phyloP scores from a whole-genome alignment of 345 rosid species.

The Eucalyptus erythrocorys region DNA sequence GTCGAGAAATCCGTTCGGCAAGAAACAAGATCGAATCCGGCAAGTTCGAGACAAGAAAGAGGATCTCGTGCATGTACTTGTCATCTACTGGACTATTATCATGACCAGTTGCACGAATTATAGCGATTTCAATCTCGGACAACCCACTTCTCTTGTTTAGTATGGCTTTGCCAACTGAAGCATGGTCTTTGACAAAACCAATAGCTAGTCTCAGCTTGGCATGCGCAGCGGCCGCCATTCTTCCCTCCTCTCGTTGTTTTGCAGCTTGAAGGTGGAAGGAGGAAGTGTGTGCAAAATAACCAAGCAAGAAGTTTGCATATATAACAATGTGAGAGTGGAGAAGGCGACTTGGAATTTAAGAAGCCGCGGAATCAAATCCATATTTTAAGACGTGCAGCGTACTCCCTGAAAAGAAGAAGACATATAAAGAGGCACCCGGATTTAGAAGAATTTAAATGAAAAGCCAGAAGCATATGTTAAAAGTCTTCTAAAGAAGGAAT shows the following conservation, averaged over 20 bases:
- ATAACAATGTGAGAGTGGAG: neutral
- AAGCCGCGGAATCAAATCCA: neutral
- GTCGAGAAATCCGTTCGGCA: constrained; percentile 63
- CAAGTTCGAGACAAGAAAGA: constrained; percentile 63
- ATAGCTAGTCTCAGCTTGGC: constrained; percentile 44
- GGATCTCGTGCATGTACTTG: constrained; percentile 72
- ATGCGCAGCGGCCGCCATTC: constrained; percentile 45
- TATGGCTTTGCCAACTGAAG: constrained; percentile 69
- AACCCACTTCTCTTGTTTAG: constrained; percentile 30
- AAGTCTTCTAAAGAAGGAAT: neutral
- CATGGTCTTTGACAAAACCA: constrained; percentile 69
- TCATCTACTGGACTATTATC: constrained; percentile 48
- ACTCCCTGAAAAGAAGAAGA: neutral
- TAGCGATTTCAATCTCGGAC: constrained; percentile 59
- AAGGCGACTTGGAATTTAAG: neutral
- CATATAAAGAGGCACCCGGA: neutral
- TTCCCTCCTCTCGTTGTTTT: neutral
- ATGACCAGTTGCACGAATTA: constrained; percentile 73
- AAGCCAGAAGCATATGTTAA: neutral
- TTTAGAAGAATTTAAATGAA: neutral
- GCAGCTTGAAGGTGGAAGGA: neutral
- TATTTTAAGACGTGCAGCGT: neutral
- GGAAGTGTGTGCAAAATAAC: neutral
- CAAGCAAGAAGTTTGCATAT: neutral
- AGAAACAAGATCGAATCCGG: constrained; percentile 63